phyloP scores from a whole-genome alignment of 1,139 yeast genomes.

The Sugiyamaella castrensis region DNA sequence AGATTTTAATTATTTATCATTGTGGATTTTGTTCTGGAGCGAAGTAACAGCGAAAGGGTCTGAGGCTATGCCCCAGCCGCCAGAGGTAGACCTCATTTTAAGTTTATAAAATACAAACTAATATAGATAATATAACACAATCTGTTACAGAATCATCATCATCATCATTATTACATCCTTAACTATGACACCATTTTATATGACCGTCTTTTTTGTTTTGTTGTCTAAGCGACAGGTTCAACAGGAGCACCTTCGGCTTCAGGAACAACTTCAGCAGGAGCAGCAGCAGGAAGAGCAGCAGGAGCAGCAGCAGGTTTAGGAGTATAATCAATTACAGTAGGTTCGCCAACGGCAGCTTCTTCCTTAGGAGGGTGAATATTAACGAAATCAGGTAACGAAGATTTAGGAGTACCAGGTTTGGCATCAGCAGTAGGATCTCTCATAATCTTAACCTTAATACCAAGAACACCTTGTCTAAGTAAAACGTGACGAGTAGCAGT shows the following conservation, averaged over 20 bases:
- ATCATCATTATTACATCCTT: too few relatives aligned
- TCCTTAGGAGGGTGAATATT: slow-evolving; percentile 96
- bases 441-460: slow-evolving; percentile 99
- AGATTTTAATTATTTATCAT: too few relatives aligned
- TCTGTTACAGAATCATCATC: too few relatives aligned
- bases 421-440: slow-evolving; percentile 91
- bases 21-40: too few relatives aligned
- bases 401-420: slow-evolving; percentile 78
- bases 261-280: slow-evolving; percentile 21
- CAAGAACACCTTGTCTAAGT: slow-evolving; percentile 99
- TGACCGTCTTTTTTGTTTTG: slow-evolving; percentile 1
- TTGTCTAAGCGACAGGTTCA: slow-evolving; percentile 21
- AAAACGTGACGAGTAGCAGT: slow-evolving; percentile 99
- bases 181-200: too few relatives aligned
- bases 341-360: slow-evolving; percentile 83
- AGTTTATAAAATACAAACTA: too few relatives aligned
- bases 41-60: too few relatives aligned
- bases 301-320: slow-evolving; percentile 25
- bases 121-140: too few relatives aligned
- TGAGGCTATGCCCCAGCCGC: neutral
- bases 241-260: slow-evolving; percentile 26
- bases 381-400: slow-evolving; percentile 92
- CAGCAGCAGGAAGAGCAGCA: slow-evolving; percentile 19
- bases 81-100: too few relatives aligned
- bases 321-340: slow-evolving; percentile 55